Percentiles rank a stretch among this genome's conserved stretches.
Conservation (phyloP, 345 rosid genomes). For the Heritiera fomes region DNA sequence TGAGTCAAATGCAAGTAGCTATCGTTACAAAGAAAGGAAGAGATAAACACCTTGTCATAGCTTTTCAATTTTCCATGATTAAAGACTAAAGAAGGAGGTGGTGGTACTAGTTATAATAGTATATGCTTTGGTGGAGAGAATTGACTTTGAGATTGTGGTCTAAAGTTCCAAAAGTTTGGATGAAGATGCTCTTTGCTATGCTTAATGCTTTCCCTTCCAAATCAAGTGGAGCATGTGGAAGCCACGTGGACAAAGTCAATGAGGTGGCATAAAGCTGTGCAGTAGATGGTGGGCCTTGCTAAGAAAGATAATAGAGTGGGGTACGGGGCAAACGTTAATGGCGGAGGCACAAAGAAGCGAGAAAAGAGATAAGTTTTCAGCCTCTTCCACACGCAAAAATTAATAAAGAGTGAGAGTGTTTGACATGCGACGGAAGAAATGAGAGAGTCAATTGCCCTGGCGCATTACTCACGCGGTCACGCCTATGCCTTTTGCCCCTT, state of each 20-base stretch:
- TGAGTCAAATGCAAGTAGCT: background rate
- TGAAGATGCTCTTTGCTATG: no score
- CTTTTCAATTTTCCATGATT: background rate
- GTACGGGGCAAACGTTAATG: background rate
- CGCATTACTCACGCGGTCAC: no score
- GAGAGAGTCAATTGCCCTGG: no score
- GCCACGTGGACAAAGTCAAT: no score
- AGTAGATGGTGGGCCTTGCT: background rate
- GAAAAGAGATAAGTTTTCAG: background rate
- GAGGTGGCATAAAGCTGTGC: background rate
- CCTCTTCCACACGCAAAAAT: background rate
- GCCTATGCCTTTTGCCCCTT: no score
- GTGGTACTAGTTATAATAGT: no score
- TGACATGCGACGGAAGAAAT: no score
- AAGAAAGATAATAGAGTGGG: no score
- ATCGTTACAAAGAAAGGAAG: background rate
- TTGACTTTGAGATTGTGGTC: background rate
- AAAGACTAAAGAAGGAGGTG: background rate
- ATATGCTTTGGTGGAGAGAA: background rate
- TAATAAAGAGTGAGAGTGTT: no score
- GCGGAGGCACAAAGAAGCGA: background rate
- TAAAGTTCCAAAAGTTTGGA: no score
- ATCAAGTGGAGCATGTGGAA: background rate
- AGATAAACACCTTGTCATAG: background rate
- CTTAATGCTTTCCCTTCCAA: no score